Conservation (phyloP, 208 protist species). For the Leptomonas pyrrhocoris region DNA sequence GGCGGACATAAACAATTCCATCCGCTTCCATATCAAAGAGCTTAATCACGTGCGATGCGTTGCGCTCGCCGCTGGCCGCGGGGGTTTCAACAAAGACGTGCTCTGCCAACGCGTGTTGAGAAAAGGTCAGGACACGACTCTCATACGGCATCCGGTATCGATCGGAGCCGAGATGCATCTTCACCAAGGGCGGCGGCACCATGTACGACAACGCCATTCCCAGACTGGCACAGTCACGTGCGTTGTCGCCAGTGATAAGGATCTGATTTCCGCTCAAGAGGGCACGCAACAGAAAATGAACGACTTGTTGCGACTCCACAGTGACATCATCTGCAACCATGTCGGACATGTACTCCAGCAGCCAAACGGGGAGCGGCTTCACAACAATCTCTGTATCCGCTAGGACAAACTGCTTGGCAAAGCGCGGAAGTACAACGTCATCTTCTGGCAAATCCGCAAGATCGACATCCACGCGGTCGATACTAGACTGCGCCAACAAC, state of each 20-base stretch:
- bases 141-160: conserved; percentile 71
- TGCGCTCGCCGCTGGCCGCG: not conserved
- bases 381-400: conserved; percentile 32
- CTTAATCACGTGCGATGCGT: not conserved
- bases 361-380: conserved; percentile 67
- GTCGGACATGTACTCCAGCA: conserved; percentile 48
- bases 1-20: conserved; percentile 41
- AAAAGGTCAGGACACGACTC: conserved; percentile 61
- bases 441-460: not conserved
- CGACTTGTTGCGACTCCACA: conserved; percentile 4
- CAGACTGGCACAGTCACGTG: conserved; percentile 52
- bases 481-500: conserved; percentile 29
- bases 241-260: conserved; percentile 49
- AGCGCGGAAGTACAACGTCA: conserved; percentile 35
- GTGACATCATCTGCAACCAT: not conserved
- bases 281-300: conserved; percentile 51
- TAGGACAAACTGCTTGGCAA: conserved; percentile 26
- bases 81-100: conserved; percentile 12
- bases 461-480: conserved; percentile 27
- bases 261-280: conserved; percentile 83
- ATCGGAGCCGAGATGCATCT: conserved; percentile 41
- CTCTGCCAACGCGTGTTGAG: conserved; percentile 8
- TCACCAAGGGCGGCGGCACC: conserved; percentile 52
- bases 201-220: conserved; percentile 57
- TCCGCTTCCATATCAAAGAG: conserved; percentile 36